Percentiles rank a stretch among this genome's conserved stretches.
phyloP scores from a whole-genome alignment of 2,329 filamentous ascomycete species.

The Fusarium lyarnte region DNA sequence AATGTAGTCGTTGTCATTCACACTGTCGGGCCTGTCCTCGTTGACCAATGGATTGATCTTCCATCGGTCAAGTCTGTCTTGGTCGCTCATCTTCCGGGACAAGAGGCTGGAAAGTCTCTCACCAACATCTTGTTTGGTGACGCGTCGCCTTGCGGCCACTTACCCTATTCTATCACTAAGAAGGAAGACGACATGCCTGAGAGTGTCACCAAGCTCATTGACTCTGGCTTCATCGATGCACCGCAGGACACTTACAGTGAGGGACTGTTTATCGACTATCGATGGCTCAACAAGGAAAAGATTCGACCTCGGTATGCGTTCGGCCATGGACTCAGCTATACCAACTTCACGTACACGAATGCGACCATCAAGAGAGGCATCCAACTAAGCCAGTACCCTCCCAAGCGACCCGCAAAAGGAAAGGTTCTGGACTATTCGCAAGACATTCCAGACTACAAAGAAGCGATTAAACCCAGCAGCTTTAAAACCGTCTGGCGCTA shows the following conservation, averaged over 20 bases:
- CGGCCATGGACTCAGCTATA: constrained; percentile 86
- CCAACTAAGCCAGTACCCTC: constrained; percentile 53
- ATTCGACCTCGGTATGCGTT: constrained; percentile 86
- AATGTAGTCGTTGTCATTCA: constrained; percentile 85
- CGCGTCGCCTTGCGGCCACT: constrained; percentile 77
- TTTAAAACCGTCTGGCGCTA: constrained; percentile 72
- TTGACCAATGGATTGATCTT: constrained; percentile 83
- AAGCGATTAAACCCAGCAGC: constrained; percentile 66
- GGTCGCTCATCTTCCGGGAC: constrained; percentile 85
- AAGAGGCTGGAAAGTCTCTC: constrained; percentile 86
- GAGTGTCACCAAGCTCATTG: constrained; percentile 52
- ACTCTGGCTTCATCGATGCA: constrained; percentile 64
- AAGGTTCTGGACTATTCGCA: constrained; percentile 59
- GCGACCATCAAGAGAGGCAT: constrained; percentile 58
- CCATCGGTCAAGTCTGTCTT: constrained; percentile 81
- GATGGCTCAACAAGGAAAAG: constrained; percentile 81
- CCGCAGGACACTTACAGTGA: constrained; percentile 87
- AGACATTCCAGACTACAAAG: constrained; percentile 61
- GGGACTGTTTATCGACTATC: constrained; percentile 89
- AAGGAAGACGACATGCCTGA: constrained; percentile 76
- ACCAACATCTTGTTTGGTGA: constrained; percentile 82
- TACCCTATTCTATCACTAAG: constrained; percentile 89
- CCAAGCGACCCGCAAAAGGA: constrained; percentile 48
- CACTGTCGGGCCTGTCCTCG: constrained; percentile 81
- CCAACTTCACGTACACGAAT: constrained; percentile 70